Evolutionary conservation across 1,139 yeast genomes (phyloP).

Genomic region (Candida sp.): DNA sequence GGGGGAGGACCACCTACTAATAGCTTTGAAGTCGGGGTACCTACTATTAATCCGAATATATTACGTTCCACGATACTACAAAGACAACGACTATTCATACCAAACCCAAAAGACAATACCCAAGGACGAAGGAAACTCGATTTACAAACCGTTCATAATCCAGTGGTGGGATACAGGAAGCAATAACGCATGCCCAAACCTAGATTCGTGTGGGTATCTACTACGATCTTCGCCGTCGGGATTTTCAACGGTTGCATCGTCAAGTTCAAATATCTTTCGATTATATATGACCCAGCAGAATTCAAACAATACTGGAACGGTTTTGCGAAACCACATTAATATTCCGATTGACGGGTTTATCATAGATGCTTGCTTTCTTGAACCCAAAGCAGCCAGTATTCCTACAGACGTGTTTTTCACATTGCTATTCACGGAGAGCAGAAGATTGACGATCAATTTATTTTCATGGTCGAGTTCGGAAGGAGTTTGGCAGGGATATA

Average conservation of each 20-base stretch:
- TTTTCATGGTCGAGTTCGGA: constrained; percentile 47
- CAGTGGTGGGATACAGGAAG: constrained; percentile 54
- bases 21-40: constrained; percentile 47
- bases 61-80: constrained; percentile 34
- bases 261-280: constrained; percentile 41
- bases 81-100: constrained; percentile 29
- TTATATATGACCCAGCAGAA: constrained; percentile 41
- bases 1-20: constrained; percentile 47
- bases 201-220: constrained; percentile 38
- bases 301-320: constrained; percentile 37
- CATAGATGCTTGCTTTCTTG: constrained; percentile 48
- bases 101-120: constrained; percentile 11
- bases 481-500: constrained; percentile 23
- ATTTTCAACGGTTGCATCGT: constrained; percentile 39
- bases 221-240: constrained; percentile 37
- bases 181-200: constrained; percentile 21
- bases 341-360: constrained; percentile 46
- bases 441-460: constrained; percentile 40
- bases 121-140: constrained; percentile 16
- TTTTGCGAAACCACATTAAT: constrained; percentile 42
- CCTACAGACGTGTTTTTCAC: constrained; percentile 37
- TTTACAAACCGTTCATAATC: constrained; percentile 48
- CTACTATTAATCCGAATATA: constrained; percentile 39
- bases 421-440: constrained; percentile 37
- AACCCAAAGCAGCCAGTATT: constrained; percentile 27